Percentiles rank a stretch among this genome's conserved stretches.
Conservation (phyloP, 2,329 filamentous ascomycete genomes). For the Trichoderma sp. region DNA sequence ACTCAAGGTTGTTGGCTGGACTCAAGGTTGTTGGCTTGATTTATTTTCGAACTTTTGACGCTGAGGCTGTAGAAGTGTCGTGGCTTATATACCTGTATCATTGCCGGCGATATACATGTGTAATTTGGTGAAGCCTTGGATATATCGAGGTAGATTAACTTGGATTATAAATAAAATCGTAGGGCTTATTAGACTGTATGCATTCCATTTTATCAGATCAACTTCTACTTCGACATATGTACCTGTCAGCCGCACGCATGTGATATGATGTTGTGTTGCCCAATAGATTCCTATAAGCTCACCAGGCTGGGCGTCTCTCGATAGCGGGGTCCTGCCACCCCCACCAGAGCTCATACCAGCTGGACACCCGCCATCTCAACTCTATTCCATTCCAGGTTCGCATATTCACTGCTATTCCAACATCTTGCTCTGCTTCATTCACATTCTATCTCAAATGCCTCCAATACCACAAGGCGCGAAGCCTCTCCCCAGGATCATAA, state of each 20-base stretch:
- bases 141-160: background rate
- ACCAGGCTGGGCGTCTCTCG: background rate
- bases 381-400: background rate
- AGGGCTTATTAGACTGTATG: background rate
- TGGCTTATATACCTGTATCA: background rate
- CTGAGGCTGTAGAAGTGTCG: background rate
- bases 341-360: conserved; percentile 5
- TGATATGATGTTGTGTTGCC: background rate
- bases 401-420: background rate
- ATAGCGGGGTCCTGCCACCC: conserved; percentile 10
- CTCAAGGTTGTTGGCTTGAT: too few species aligned
- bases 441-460: conserved; percentile 28
- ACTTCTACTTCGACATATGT: background rate
- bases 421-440: background rate
- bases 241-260: background rate
- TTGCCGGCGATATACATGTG: background rate
- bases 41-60: background rate
- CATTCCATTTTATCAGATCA: background rate
- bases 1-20: too few species aligned
- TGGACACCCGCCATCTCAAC: background rate
- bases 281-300: background rate
- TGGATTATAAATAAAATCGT: background rate
- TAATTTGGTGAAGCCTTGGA: background rate
- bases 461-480: conserved; percentile 30
- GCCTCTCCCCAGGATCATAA: conserved; percentile 46